Evolutionary conservation across 2,329 filamentous ascomycete genomes (phyloP), one percentile per base, ranked within the genome.

Genomic region (Metarhizium humberi): DNA sequence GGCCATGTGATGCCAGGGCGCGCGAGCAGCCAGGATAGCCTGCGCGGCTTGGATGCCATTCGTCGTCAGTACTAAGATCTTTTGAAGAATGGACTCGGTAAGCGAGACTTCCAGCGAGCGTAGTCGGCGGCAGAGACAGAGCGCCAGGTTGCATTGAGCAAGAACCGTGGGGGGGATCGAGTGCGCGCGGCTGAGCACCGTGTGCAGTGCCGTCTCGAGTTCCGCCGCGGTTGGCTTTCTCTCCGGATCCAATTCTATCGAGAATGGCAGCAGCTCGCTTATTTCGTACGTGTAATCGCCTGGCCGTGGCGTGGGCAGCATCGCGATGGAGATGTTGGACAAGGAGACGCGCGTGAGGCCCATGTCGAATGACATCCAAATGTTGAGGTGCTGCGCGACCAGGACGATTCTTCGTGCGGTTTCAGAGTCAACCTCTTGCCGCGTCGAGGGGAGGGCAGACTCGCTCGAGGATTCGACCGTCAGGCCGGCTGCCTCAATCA

Each of bases 361-460:
- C 53, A 82, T 75, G 54, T 84, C 80, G 58, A 81, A 82, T 0
- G 78, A 82, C 30, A 78, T 76, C 79, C 80, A 83, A 13, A 76
- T 77, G 59, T 83, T 82, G 7, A 84, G 71, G 59, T 82, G 79
- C 10, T 79, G 76, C 0, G 79, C 75, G 45, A 82, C 73, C 53
- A 77, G 73, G 61, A 79, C 66, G 3, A 80, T 63, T 2, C 77
- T 66, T 13, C 71, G 68, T 11, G 71, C 69, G 8, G 69, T 65
- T 34, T 79, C 76, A 11, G 67, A 50, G 16, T 72, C 65, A 16
- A 69, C 59, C 29, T 53, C 40, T 32, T 29, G 10, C 29, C 32
- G 13, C 11, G n/a, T 34, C 20, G 46, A 52, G 6, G 58, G 62
- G 3, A 71, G 63, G 0, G 66, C 59, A 1, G 66, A 63, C 13